phyloP scores from a whole-genome alignment of 2,329 filamentous ascomycete species.

The Corniculantispora saksenae region DNA sequence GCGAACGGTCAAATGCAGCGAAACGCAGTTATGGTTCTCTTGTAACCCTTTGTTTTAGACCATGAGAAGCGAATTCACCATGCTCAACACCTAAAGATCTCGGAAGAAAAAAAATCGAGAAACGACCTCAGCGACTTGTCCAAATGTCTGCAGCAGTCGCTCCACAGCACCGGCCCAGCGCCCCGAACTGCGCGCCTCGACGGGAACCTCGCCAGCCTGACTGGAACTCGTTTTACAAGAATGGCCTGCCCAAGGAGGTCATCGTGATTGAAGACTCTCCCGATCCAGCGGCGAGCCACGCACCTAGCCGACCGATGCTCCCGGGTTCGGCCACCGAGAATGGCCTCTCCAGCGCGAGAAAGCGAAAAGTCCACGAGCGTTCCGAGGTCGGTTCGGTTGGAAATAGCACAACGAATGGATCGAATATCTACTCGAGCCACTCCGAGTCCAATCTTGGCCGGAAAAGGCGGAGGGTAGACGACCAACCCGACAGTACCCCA shows the following conservation, averaged over 20 bases:
- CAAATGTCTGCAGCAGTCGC: slow-evolving; percentile 19
- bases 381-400: slow-evolving; percentile 1
- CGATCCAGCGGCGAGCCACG: slow-evolving; percentile 38
- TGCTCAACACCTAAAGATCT: slow-evolving; percentile 1
- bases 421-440: neutral
- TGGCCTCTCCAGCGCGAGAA: slow-evolving; percentile 9
- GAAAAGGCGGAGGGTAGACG: slow-evolving; percentile 10
- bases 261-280: slow-evolving; percentile 74
- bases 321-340: neutral
- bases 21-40: slow-evolving; percentile 2
- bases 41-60: slow-evolving; percentile 5
- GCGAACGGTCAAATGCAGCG: slow-evolving; percentile 7
- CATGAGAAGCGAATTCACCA: slow-evolving; percentile 10
- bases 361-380: slow-evolving; percentile 7
- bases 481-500: neutral
- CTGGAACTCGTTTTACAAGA: slow-evolving; percentile 75
- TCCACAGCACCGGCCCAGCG: slow-evolving; percentile 13
- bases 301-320: neutral
- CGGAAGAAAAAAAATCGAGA: neutral
- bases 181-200: slow-evolving; percentile 11
- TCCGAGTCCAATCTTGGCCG: slow-evolving; percentile 13
- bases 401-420: slow-evolving; percentile 3
- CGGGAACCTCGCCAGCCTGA: slow-evolving; percentile 54
- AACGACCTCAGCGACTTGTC: neutral
- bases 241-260: slow-evolving; percentile 73